Evolutionary conservation across 2,329 filamentous ascomycete genomes (phyloP).

Genomic region (Plenodomus biglobosus): DNA sequence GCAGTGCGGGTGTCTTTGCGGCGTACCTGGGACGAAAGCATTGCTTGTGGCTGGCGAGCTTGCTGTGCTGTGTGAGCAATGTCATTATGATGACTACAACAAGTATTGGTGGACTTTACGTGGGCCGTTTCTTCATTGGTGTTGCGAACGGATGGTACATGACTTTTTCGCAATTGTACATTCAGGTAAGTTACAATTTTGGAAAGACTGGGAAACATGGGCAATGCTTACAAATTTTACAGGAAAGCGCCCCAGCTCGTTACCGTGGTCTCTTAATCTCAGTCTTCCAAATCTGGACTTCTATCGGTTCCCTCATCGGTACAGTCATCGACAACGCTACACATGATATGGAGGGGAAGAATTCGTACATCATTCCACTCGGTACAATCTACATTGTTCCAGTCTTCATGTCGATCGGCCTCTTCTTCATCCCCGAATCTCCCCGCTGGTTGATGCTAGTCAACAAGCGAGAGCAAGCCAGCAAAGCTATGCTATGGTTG

Average conservation of each 20-base stretch:
- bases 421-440: slow-evolving; percentile 39
- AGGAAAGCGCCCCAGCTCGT: slow-evolving; percentile 52
- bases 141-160: slow-evolving; percentile 56
- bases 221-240: background rate
- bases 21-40: slow-evolving; percentile 45
- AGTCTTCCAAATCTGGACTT: slow-evolving; percentile 53
- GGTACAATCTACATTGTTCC: slow-evolving; percentile 59
- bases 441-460: slow-evolving; percentile 50
- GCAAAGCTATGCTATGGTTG: slow-evolving; percentile 31
- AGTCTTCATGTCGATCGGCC: slow-evolving; percentile 47
- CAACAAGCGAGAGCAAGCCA: slow-evolving; percentile 20
- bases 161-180: slow-evolving; percentile 57
- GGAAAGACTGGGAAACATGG: background rate
- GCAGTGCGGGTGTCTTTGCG: slow-evolving; percentile 38
- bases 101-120: slow-evolving; percentile 56
- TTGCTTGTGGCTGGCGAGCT: slow-evolving; percentile 53
- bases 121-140: slow-evolving; percentile 58
- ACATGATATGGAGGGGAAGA: slow-evolving; percentile 20
- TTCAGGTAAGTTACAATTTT: slow-evolving; percentile 43
- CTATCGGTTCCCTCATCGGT: slow-evolving; percentile 48
- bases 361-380: slow-evolving; percentile 51
- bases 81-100: slow-evolving; percentile 59
- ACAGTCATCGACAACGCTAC: slow-evolving; percentile 56
- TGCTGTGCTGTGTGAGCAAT: slow-evolving; percentile 51
- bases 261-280: slow-evolving; percentile 55